Evolutionary conservation across 805 yeast species (phyloP), one percentile per base, ranked within the genome.

Genomic region (Hanseniaspora meyeri): DNA sequence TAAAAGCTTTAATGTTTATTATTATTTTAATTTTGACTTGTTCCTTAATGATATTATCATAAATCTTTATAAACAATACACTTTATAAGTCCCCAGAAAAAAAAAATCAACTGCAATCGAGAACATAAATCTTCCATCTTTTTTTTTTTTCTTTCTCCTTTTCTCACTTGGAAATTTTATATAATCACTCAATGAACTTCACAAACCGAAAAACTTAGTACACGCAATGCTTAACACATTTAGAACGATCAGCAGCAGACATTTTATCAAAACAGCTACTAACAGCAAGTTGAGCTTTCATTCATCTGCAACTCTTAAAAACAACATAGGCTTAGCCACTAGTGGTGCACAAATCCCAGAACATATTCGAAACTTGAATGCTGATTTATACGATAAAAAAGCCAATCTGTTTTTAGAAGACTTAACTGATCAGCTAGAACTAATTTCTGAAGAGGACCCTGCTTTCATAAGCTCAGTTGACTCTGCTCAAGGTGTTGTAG

Each of bases 401-500:
- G 78, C 96, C 1, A 85, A 85, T 60, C 75, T 71, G 20, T 84
- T 87, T 57, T 69, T 93, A 53, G 97, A 91, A 62, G 61, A 69
- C 1, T 69, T 93, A 45, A 72, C 82, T 19, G 87, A 81, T 49
- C 79, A 79, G 48, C 71, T 86, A 60, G 97, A 90, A 62, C 72
- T 65, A 4, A 71, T 90, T 31, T 74, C 84, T 24, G 95, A 87
- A 60, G 65, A 67, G 12, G 68, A 68, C 51, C 85, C 87, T 4
- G 78, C 78, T 34, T 69, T 87, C 89, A 85, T 66, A 77, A 83
- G 58, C 88, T 93, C 70, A 77, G 85, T 64, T 72, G 86, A 59
- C 77, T 72, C 63, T 11, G 63, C 70, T 63, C 91, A 85, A 61
- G 99, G 99, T 8, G 97, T 93, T 9, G 69, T 93, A 70, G 82